Percentiles rank a stretch among this genome's conserved stretches.
phyloP scores from a whole-genome alignment of 257 asterid genomes.

The Eustoma russellianum region DNA sequence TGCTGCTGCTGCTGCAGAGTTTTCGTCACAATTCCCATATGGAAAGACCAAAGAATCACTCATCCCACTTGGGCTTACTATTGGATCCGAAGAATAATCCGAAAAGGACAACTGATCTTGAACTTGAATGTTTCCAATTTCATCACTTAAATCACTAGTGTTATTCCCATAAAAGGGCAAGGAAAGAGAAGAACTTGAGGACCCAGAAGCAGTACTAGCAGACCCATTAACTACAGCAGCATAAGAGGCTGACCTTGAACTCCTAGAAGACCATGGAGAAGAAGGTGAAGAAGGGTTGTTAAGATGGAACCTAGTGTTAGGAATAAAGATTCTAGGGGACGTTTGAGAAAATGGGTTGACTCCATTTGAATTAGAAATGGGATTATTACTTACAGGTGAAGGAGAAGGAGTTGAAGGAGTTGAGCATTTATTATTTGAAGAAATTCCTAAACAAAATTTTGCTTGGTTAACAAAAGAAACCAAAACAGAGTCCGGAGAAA shows the following conservation, averaged over 20 bases:
- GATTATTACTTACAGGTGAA: constrained; percentile 12
- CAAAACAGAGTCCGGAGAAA: constrained; percentile 47
- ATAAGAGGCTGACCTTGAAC: constrained; percentile 44
- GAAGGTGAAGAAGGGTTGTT: constrained; percentile 39
- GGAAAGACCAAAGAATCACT: constrained; percentile 63
- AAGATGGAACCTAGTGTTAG: constrained; percentile 41
- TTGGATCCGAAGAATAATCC: constrained; percentile 60
- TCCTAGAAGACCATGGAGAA: constrained; percentile 29
- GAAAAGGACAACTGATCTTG: constrained; percentile 40
- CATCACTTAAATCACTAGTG: constrained; percentile 16
- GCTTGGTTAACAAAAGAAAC: constrained; percentile 45
- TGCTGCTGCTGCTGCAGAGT: constrained; percentile 2
- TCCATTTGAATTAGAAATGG: constrained; percentile 16
- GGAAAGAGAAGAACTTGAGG: constrained; percentile 29
- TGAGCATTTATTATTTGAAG: constrained; percentile 19
- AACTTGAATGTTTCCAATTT: constrained; percentile 26
- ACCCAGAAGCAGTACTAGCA: constrained; percentile 17
- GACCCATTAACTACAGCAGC: constrained; percentile 48
- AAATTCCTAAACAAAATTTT: constrained; percentile 34
- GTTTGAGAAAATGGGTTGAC: constrained; percentile 35
- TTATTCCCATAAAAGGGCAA: constrained; percentile 28
- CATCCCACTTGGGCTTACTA: constrained; percentile 71
- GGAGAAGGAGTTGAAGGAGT: constrained; percentile 28
- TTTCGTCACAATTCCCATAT: constrained; percentile 36
- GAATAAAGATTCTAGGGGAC: constrained; percentile 42